Percentiles rank a stretch among this genome's conserved stretches.
These are phyloP conservation scores for Coprinellus aureogranulatus DNA, from an alignment of 768 basidiomycete species.

Conservation along the genomic window DNA sequence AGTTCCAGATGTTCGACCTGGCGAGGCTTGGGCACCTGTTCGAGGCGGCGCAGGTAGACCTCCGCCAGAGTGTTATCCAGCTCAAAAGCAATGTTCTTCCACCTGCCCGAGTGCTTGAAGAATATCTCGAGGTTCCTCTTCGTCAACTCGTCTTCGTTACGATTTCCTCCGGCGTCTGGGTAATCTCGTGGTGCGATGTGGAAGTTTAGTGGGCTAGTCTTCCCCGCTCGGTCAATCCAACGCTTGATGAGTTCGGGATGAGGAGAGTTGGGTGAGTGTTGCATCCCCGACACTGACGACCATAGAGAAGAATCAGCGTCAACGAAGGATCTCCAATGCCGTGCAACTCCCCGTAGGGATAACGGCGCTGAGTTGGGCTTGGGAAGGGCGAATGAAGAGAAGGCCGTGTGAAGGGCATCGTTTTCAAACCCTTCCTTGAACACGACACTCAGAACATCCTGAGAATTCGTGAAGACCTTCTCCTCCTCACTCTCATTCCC, in stretches of 20 bases:
- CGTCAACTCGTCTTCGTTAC: not conserved
- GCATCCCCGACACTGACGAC: conserved; percentile 5
- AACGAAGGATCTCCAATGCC: not conserved
- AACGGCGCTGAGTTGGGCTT: not conserved
- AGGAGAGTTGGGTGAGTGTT: conserved; percentile 1
- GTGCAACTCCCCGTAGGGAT: not conserved
- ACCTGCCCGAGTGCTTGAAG: conserved; percentile 2
- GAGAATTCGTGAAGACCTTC: not conserved
- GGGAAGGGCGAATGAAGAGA: not conserved
- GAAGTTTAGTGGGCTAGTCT: not conserved
- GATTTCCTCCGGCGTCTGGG: not conserved
- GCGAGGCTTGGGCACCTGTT: not conserved
- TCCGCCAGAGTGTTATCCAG: not conserved
- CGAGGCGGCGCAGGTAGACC: not conserved
- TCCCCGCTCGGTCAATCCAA: conserved; percentile 4
- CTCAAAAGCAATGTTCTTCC: conserved; percentile 7
- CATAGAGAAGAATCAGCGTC: not conserved
- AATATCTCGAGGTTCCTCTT: not conserved
- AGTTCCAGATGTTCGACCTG: not conserved
- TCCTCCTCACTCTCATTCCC: too few species aligned
- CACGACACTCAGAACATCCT: not conserved
- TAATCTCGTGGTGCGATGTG: conserved; percentile 5
- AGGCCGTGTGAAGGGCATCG: not conserved
- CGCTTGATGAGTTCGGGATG: conserved; percentile 1
- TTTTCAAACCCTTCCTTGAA: not conserved